Conservation (phyloP, 1,284 basidiomycete genomes). For the Lignosus rhinocerotis region DNA sequence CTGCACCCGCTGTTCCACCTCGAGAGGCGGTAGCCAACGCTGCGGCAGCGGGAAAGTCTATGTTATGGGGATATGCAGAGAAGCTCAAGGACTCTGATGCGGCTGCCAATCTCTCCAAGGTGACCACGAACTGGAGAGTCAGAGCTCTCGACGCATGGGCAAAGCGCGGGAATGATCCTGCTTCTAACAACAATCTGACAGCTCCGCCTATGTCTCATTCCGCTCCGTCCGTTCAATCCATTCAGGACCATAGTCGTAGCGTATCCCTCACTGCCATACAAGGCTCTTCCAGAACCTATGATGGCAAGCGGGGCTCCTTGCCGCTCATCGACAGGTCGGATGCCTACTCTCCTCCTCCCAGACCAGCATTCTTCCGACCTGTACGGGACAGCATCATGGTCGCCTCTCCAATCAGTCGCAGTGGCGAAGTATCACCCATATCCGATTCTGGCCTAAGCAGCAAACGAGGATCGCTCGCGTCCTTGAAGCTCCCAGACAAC, state of each 20-base stretch:
- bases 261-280: slow-evolving; percentile 22
- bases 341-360: slow-evolving; percentile 53
- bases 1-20: slow-evolving; percentile 20
- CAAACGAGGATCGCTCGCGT: slow-evolving; percentile 37
- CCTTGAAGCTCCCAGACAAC: slow-evolving; percentile 22
- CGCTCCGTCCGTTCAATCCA: slow-evolving; percentile 11
- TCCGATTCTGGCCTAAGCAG: slow-evolving; percentile 35
- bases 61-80: slow-evolving; percentile 69
- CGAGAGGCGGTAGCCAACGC: slow-evolving; percentile 13
- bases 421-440: slow-evolving; percentile 37
- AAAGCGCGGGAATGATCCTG: slow-evolving; percentile 24
- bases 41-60: slow-evolving; percentile 28
- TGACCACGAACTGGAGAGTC: slow-evolving; percentile 72
- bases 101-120: slow-evolving; percentile 66
- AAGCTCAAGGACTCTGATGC: slow-evolving; percentile 73
- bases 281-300: slow-evolving; percentile 11
- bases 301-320: slow-evolving; percentile 42
- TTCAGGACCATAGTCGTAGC: slow-evolving; percentile 20
- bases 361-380: slow-evolving; percentile 57
- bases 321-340: slow-evolving; percentile 42
- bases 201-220: slow-evolving; percentile 17
- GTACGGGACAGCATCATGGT: slow-evolving; percentile 56
- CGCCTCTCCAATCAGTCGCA: slow-evolving; percentile 40
- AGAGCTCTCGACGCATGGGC: slow-evolving; percentile 46
- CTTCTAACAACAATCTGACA: slow-evolving; percentile 10